phyloP scores from a whole-genome alignment of 352 stramenopile species.

The Phytophthora pinifolia region DNA sequence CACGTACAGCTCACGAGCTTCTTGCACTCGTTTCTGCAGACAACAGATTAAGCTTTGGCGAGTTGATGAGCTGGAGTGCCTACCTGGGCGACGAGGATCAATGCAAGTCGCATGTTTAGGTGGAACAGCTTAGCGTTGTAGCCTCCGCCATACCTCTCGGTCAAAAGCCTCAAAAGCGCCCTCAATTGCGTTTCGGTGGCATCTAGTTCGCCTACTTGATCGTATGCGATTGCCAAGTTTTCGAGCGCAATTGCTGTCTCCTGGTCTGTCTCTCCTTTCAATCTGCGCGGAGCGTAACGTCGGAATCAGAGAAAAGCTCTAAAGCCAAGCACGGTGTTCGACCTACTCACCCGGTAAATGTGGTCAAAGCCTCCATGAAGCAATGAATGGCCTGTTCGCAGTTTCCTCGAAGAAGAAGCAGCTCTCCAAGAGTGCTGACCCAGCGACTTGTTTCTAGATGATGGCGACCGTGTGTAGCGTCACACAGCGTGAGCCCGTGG shows the following conservation, averaged over 20 bases:
- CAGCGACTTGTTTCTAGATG: slow-evolving; percentile 44
- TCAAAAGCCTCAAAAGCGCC: slow-evolving; percentile 17
- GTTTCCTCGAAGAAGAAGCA: slow-evolving; percentile 32
- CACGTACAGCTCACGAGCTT: slow-evolving; percentile 38
- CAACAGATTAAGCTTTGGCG: background rate
- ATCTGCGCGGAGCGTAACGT: slow-evolving; percentile 12
- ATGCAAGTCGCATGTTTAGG: slow-evolving; percentile 36
- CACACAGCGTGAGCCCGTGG: slow-evolving; percentile 41
- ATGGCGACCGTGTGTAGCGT: slow-evolving; percentile 31
- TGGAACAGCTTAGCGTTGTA: slow-evolving; percentile 54
- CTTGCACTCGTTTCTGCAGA: slow-evolving; percentile 40
- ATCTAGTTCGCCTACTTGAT: slow-evolving; percentile 7
- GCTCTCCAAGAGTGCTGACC: slow-evolving; percentile 45
- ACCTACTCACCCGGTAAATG: slow-evolving; percentile 28
- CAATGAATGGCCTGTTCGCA: slow-evolving; percentile 39
- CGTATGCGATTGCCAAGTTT: slow-evolving; percentile 47
- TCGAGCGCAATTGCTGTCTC: slow-evolving; percentile 40
- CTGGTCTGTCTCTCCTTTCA: slow-evolving; percentile 37
- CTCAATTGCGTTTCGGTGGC: slow-evolving; percentile 32
- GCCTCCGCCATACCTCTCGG: slow-evolving; percentile 40
- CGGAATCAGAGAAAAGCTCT: background rate
- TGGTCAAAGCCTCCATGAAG: slow-evolving; percentile 33
- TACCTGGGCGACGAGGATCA: slow-evolving; percentile 48
- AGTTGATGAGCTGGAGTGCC: background rate
- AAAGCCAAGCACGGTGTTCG: background rate